Base-by-base conservation (phyloP, 805 yeast genomes). In the Ogataea naganishii region DNA sequence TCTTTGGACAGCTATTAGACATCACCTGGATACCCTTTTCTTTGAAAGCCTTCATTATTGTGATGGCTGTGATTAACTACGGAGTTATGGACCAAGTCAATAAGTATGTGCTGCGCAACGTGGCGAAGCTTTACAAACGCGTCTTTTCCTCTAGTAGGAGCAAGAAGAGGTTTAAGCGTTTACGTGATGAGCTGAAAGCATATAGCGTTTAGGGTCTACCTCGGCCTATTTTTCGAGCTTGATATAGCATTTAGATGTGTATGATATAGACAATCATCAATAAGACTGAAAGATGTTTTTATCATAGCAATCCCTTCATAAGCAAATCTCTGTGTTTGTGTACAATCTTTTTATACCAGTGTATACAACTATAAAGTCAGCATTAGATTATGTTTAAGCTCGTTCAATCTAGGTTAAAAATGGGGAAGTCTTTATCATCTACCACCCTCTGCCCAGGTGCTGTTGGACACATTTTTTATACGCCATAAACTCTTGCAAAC, bases 1-100 rank as follows among this genome's bases (percentile, higher is more conserved):
- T 63, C 50, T 49, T 79, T 37, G 95, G 89, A 1, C 51, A 62
- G 3, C 56, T 83, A 37, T 77, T 92, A 73, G 92, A 86, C 46
- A 58, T 92, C 42, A 81, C 95, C 0, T 54, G 64, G 33, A 62
- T 80, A 19, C 60, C 82, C 0, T 26, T 34, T 3, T 38, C 50
- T 6, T 75, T 79, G 49, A 77, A 76, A 41, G 24, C 57, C 13
- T 44, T 64, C n/a, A 62, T 85, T n/a, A 23, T 72, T 10, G 22
- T 59, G 0, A 44, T 65, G 20, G 72, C 76, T 0, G 33, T 53
- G 0, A 26, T 64, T 13, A 83, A 85, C 47, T 69, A 73, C 27
- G 58, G 47, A 1, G 53, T 58, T 0, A 53, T 77, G 52, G 47
- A 61, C 39, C 19, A 58, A 3, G 72, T 75, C 4, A 69, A 75